A percentile compares a stretch with the other conserved stretches of the same genome.
Evolutionary conservation across 2,329 filamentous ascomycete species (phyloP).

Genomic region (Hymenoscyphus repandus): DNA sequence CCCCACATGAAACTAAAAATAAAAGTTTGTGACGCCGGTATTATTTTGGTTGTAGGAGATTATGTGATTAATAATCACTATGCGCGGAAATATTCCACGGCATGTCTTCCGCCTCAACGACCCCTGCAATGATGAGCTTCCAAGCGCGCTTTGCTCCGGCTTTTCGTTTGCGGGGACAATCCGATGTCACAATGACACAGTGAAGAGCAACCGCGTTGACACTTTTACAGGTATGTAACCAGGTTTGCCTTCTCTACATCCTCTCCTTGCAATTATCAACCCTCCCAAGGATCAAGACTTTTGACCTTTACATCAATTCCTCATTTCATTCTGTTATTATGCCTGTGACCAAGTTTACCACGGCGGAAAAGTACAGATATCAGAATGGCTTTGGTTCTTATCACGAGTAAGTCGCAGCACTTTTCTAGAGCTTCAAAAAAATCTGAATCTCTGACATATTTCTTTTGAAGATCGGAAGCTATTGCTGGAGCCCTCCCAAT

Average conservation of each 20-base stretch:
- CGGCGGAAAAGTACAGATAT: conserved; percentile 62
- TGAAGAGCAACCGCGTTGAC: not conserved
- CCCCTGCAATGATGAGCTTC: not conserved
- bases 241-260: not conserved
- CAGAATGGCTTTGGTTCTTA: conserved; percentile 64
- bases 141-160: not conserved
- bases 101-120: not conserved
- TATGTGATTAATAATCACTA: not conserved
- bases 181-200: not conserved
- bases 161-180: not conserved
- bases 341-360: conserved; percentile 59
- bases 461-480: conserved; percentile 51
- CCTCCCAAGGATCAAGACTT: not conserved
- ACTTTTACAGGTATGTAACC: not conserved
- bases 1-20: no score
- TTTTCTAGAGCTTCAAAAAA: no score
- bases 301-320: not conserved
- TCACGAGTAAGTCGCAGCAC: conserved; percentile 48
- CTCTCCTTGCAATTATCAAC: not conserved
- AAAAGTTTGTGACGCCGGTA: no score
- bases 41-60: no score
- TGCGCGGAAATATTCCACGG: not conserved
- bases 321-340: conserved; percentile 35
- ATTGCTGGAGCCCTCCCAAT: conserved; percentile 59
- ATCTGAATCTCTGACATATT: not conserved